phyloP scores from a whole-genome alignment of 768 basidiomycete genomes.

The Russula griseocarnosa region DNA sequence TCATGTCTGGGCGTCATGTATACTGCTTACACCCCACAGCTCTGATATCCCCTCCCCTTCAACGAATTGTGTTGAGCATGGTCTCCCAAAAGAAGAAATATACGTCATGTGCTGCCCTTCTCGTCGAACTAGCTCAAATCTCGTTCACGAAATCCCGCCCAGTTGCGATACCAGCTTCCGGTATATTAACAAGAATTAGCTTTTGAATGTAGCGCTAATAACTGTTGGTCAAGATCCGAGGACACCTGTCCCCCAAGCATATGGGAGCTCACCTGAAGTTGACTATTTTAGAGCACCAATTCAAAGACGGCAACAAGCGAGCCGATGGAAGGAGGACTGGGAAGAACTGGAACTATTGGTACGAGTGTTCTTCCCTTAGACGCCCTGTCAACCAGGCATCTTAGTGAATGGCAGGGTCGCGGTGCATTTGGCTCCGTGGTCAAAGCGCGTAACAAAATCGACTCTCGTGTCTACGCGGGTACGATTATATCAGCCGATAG shows the following conservation, averaged over 20 bases:
- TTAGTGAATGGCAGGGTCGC: slow-evolving; percentile 54
- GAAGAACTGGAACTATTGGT: slow-evolving; percentile 86
- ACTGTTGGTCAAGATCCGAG: slow-evolving; percentile 38
- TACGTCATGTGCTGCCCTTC: slow-evolving; percentile 52
- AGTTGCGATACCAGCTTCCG: slow-evolving; percentile 33
- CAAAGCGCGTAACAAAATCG: slow-evolving; percentile 87
- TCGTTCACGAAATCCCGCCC: slow-evolving; percentile 18
- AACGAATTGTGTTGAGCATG: slow-evolving; percentile 56
- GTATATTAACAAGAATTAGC: slow-evolving; percentile 18
- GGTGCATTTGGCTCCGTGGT: slow-evolving; percentile 94
- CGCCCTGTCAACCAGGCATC: background rate
- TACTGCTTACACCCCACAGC: slow-evolving; percentile 37
- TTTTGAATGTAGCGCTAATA: slow-evolving; percentile 1
- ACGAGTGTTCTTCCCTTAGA: slow-evolving; percentile 16
- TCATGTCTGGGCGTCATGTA: slow-evolving; percentile 9
- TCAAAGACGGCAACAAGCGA: slow-evolving; percentile 47
- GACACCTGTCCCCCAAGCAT: slow-evolving; percentile 47
- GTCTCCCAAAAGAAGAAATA: slow-evolving; percentile 52
- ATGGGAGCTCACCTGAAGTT: slow-evolving; percentile 57
- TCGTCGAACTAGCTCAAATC: slow-evolving; percentile 45
- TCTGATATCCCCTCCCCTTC: slow-evolving; percentile 48
- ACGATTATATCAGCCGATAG: slow-evolving; percentile 25
- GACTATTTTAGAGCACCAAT: slow-evolving; percentile 54
- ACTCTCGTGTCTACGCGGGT: slow-evolving; percentile 81
- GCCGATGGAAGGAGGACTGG: slow-evolving; percentile 92